These are phyloP conservation scores for Tilletia horrida DNA, from an alignment of 1,284 basidiomycete genomes.

Conservation along the genomic window DNA sequence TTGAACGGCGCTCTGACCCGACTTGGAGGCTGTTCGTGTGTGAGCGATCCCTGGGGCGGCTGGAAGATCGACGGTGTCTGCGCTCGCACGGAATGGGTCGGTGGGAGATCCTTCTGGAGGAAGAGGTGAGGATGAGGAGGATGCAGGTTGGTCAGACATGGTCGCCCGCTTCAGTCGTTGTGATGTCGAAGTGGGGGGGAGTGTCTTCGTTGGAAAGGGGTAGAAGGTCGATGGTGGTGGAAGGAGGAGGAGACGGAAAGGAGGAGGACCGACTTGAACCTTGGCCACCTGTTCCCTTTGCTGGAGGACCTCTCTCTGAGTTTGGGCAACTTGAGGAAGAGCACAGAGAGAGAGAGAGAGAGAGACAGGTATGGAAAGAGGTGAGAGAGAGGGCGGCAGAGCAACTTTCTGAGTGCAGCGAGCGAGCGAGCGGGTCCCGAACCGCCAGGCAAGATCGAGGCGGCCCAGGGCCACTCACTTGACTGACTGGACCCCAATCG, in stretches of 20 bases:
- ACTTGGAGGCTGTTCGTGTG: background rate
- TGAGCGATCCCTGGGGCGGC: background rate
- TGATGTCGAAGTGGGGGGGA: background rate
- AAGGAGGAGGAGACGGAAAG: background rate
- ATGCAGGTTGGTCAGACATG: slow-evolving; percentile 1
- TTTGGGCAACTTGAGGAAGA: too few species aligned
- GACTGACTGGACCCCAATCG: too few species aligned
- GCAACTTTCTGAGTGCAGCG: too few species aligned
- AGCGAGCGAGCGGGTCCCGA: too few species aligned
- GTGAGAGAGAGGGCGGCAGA: too few species aligned
- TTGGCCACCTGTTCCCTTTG: background rate
- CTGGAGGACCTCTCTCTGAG: too few species aligned
- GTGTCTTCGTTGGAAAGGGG: background rate
- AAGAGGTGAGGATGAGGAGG: background rate
- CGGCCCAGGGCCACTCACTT: too few species aligned
- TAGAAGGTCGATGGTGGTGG: background rate
- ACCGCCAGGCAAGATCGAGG: too few species aligned
- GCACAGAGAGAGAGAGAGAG: too few species aligned
- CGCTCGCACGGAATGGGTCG: slow-evolving; percentile 3
- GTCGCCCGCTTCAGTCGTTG: background rate
- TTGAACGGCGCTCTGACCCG: background rate
- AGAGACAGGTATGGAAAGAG: too few species aligned
- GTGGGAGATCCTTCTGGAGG: background rate
- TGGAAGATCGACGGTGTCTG: slow-evolving; percentile 3
- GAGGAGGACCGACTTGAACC: background rate